Evolutionary conservation across 2,329 filamentous ascomycete genomes (phyloP).

Genomic region (Orbilia quercus): DNA sequence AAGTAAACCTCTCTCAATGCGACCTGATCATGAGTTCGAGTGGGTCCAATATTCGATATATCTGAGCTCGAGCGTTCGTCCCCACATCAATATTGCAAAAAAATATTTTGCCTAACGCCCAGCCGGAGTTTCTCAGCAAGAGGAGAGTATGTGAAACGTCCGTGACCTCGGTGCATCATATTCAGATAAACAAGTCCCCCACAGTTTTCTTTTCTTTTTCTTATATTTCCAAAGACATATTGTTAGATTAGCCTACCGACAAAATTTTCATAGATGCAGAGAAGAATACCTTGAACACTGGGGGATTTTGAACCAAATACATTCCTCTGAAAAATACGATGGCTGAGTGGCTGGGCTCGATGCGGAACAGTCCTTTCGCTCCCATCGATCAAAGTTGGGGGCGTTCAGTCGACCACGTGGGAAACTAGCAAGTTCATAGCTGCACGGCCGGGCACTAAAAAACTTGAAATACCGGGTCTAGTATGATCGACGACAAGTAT

Average conservation of each 20-base stretch:
- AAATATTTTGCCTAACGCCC: constrained; percentile 15
- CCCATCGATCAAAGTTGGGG: neutral
- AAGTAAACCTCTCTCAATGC: too few species aligned
- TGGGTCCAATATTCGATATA: constrained; percentile 6
- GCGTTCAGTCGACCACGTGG: neutral
- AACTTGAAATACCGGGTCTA: neutral
- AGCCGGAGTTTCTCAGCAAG: constrained; percentile 16
- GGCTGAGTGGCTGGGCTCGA: too few species aligned
- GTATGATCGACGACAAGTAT: constrained; percentile 13
- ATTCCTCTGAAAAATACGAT: too few species aligned
- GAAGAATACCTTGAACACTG: too few species aligned
- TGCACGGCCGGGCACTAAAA: neutral
- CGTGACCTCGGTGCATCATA: neutral
- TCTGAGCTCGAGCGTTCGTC: too few species aligned
- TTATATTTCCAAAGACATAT: neutral
- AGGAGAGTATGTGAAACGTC: neutral
- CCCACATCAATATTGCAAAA: neutral
- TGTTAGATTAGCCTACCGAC: neutral
- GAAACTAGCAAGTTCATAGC: neutral
- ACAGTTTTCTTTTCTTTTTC: neutral
- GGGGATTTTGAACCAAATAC: too few species aligned
- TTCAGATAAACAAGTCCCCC: neutral
- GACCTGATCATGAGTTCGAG: too few species aligned
- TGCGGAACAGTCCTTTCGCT: too few species aligned
- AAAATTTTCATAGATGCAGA: neutral